Evolutionary conservation across 2,329 filamentous ascomycete species (phyloP), one percentile per base, ranked within the genome.

Genomic region (Phialemoniopsis sp.): DNA sequence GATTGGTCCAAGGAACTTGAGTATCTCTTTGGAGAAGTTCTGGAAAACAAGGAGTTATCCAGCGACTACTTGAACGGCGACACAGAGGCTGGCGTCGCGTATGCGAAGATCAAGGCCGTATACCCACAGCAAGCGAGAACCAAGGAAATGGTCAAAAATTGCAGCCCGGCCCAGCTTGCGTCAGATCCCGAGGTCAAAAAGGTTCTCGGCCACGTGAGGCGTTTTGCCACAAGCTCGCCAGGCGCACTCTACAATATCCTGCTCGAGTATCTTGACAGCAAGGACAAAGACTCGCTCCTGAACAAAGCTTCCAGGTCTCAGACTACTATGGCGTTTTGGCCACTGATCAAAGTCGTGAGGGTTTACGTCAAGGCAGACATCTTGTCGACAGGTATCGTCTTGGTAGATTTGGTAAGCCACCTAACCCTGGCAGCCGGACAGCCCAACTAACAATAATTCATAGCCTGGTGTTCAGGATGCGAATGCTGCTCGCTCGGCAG

Each of bases 381-480:
- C 2, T 51, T 67, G 4, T 55, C 57, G 3, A 59, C 57, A 0
- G 63, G 64, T 0, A 53, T 56, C 4, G 53, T 63, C 3, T 45
- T 67, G 2, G 63, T 65, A 8, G 63, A 83, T 51, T 57, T 83
- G 9, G 59, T 64, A 47, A 48, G 60, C 50, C n/a, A 13, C 5
- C 14, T 10, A 34, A 18, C 14, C 17, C 12, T 7, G 5, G 14
- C 12, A 16, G 14, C 17, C n/a, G n/a, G 6, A 34, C 32, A 34
- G 8, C 32, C 32, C 6, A 17, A 3, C 45, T 56, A 36, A 54
- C 45, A 8, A 28, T 5, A 6, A 5, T 7, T 30, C 10, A n/a
- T 32, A 62, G 54, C 78, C 78, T 5, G 77, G 78, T 32, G 64
- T 77, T 1, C 69, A 76, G 13, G 79, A 83, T 48, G 70, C 70